phyloP scores from a whole-genome alignment of 345 rosid species.

The Pseudoturritis turrita region DNA sequence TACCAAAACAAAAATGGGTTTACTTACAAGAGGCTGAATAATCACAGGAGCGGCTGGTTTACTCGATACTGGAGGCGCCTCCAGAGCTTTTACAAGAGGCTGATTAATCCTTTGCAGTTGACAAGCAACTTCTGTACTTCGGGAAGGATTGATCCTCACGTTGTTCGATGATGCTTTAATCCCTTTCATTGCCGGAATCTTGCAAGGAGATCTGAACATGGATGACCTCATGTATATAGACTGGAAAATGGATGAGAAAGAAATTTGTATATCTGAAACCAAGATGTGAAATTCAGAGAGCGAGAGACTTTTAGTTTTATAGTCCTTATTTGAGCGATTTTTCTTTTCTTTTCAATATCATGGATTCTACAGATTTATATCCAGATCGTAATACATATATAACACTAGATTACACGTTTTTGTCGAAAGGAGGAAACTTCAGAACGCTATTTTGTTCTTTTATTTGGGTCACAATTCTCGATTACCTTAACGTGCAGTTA shows the following conservation, averaged over 20 bases:
- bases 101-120: neutral
- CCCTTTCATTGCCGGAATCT: slow-evolving; percentile 22
- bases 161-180: slow-evolving; percentile 19
- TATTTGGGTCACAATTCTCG: slow-evolving; percentile 3
- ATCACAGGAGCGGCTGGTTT: slow-evolving; percentile 47
- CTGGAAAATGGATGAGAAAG: neutral
- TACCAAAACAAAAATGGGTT: no score
- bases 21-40: slow-evolving; percentile 57
- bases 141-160: slow-evolving; percentile 15
- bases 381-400: no score
- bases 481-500: slow-evolving; percentile 3
- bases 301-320: neutral
- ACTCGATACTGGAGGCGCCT: slow-evolving; percentile 58
- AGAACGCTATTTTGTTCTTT: neutral
- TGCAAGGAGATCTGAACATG: slow-evolving; percentile 21
- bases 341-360: no score
- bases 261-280: neutral
- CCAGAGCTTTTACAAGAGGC: slow-evolving; percentile 32
- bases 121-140: neutral
- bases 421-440: neutral
- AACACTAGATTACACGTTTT: no score
- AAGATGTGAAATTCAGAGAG: neutral
- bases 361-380: no score
- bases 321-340: neutral
- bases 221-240: slow-evolving; percentile 25